phyloP scores from a whole-genome alignment of 2,329 filamentous ascomycete species.

The Ascochyta pisi region DNA sequence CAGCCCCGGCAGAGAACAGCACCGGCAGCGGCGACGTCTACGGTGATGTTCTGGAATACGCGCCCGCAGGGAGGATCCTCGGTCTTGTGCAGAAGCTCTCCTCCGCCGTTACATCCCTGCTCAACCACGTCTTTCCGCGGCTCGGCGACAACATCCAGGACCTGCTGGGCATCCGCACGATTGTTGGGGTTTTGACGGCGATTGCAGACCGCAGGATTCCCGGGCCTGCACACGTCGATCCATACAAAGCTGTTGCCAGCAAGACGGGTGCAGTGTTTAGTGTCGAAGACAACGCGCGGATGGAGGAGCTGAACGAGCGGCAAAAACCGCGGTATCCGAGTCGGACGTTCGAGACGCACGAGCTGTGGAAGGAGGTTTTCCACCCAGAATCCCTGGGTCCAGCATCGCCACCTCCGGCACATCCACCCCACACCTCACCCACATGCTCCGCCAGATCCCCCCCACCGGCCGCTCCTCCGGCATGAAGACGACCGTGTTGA shows the following conservation, averaged over 20 bases:
- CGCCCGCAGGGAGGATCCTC: slow-evolving; percentile 35
- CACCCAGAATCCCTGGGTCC: slow-evolving; percentile 39
- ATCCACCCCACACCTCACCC: slow-evolving; percentile 41
- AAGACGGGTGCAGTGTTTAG: slow-evolving; percentile 23
- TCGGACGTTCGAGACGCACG: slow-evolving; percentile 35
- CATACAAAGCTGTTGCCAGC: slow-evolving; percentile 21
- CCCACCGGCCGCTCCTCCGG: slow-evolving; percentile 44
- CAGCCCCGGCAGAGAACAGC: slow-evolving; percentile 5
- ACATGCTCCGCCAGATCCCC: slow-evolving; percentile 47
- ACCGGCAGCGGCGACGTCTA: slow-evolving; percentile 47
- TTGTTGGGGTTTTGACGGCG: slow-evolving; percentile 39
- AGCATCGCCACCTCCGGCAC: slow-evolving; percentile 38
- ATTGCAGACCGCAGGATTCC: slow-evolving; percentile 44
- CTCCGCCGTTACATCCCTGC: slow-evolving; percentile 10
- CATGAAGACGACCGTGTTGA: slow-evolving; percentile 48
- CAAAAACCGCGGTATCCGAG: slow-evolving; percentile 39
- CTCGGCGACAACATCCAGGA: slow-evolving; percentile 39
- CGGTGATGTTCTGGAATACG: slow-evolving; percentile 37
- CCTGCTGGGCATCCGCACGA: slow-evolving; percentile 36
- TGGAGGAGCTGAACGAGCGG: slow-evolving; percentile 28
- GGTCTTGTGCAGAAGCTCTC: slow-evolving; percentile 25
- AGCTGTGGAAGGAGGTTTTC: slow-evolving; percentile 37
- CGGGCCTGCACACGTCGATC: slow-evolving; percentile 35
- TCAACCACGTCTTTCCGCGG: slow-evolving; percentile 33
- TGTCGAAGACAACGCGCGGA: slow-evolving; percentile 24